Evolutionary conservation across 1,139 yeast genomes (phyloP).

Genomic region (Hyphopichia khmerensis): DNA sequence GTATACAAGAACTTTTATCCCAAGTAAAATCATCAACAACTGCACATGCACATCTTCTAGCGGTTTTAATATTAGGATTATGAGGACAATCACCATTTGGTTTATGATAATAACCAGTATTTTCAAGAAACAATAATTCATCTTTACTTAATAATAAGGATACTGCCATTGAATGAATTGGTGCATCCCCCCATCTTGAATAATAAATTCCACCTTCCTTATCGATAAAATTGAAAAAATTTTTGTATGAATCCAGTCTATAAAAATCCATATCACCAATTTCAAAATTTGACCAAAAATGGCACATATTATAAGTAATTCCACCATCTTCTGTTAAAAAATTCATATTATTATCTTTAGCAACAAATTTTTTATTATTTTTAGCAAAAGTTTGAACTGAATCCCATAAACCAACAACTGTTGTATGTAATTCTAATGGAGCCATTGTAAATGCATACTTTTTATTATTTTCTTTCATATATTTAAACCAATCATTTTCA

Average conservation of each 20-base stretch:
- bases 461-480: constrained; percentile 14
- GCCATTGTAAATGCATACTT: constrained; percentile 17
- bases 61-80: constrained; percentile 9
- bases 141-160: constrained; percentile 13
- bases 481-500: constrained; percentile 16
- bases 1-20: constrained; percentile 16
- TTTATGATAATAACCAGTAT: constrained; percentile 21
- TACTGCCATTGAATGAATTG: constrained; percentile 23
- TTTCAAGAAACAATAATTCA: constrained; percentile 18
- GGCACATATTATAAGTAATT: constrained; percentile 21
- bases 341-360: constrained; percentile 8
- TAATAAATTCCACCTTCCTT: constrained; percentile 21
- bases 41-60: constrained; percentile 20
- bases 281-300: constrained; percentile 27
- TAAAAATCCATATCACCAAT: constrained; percentile 20
- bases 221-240: constrained; percentile 18
- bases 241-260: constrained; percentile 13
- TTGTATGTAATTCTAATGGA: constrained; percentile 19
- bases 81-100: constrained; percentile 24
- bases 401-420: constrained; percentile 20
- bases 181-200: constrained; percentile 29
- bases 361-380: constrained; percentile 13
- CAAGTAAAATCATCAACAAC: constrained; percentile 22
- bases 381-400: constrained; percentile 18
- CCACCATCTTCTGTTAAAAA: constrained; percentile 13